phyloP scores from a whole-genome alignment of 305 asterid genomes.

The Rubia peregrina region DNA sequence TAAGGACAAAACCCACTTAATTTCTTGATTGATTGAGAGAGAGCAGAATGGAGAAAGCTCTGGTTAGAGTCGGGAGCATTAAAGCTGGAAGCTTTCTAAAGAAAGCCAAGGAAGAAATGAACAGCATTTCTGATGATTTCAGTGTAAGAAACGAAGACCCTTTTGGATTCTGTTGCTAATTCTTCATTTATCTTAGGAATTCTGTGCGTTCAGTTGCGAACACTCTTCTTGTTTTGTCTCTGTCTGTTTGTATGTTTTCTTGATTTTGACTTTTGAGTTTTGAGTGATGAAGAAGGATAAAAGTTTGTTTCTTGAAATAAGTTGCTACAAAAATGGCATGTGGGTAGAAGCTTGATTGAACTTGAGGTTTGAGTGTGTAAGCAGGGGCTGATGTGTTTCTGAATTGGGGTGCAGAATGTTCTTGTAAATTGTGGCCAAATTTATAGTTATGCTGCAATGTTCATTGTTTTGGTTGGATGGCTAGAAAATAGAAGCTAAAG shows the following conservation, averaged over 20 bases:
- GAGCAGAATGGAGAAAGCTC: conserved; percentile 68
- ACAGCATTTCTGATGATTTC: conserved; percentile 76
- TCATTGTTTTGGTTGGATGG: not conserved
- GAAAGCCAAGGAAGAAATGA: conserved; percentile 83
- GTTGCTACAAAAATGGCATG: not conserved
- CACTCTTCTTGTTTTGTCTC: not conserved
- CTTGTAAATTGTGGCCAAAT: not conserved
- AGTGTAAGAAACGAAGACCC: conserved; percentile 31
- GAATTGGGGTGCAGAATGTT: not conserved
- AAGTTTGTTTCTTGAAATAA: not conserved
- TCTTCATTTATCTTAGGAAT: not conserved
- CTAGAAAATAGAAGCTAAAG: not conserved
- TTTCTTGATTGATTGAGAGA: not conserved
- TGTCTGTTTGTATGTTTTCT: not conserved
- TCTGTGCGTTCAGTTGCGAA: not conserved
- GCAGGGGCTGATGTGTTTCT: not conserved
- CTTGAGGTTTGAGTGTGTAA: not conserved
- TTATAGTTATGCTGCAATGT: not conserved
- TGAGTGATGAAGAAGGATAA: not conserved
- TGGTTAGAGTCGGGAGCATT: conserved; percentile 70
- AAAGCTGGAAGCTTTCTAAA: conserved; percentile 70
- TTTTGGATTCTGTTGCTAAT: not conserved
- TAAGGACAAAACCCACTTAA: not conserved
- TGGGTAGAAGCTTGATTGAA: not conserved
- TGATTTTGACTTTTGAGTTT: not conserved